These are phyloP conservation scores for Geoglossum cookeanum DNA, from an alignment of 2,329 filamentous ascomycete genomes.

Conservation along the genomic window DNA sequence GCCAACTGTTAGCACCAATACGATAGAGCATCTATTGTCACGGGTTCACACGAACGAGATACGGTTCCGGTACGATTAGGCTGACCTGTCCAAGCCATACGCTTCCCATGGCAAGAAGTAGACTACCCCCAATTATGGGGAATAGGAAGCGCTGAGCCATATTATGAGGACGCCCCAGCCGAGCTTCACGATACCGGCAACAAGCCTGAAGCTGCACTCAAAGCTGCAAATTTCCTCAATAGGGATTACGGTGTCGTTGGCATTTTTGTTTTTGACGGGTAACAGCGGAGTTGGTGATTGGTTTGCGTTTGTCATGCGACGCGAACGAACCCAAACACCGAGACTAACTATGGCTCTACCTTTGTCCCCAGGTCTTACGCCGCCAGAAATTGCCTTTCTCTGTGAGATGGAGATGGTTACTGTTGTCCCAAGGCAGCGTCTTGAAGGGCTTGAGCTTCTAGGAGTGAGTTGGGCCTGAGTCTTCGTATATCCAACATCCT, in stretches of 20 bases:
- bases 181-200: background rate
- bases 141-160: background rate
- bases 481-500: background rate
- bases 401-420: constrained; percentile 97
- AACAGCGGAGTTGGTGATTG: background rate
- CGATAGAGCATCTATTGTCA: background rate
- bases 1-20: background rate
- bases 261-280: background rate
- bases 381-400: constrained; percentile 78
- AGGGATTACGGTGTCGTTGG: background rate
- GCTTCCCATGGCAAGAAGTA: constrained; percentile 7
- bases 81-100: constrained; percentile 28
- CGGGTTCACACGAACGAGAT: constrained; percentile 28
- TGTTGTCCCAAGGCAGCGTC: constrained; percentile 72
- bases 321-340: too few relatives aligned
- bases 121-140: background rate
- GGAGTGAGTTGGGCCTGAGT: constrained; percentile 38
- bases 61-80: constrained; percentile 33
- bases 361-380: constrained; percentile 49
- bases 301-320: background rate
- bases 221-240: constrained; percentile 1
- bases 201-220: background rate
- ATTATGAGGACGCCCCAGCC: background rate
- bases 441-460: constrained; percentile 70
- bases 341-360: constrained; percentile 35